Evolutionary conservation across 2,329 filamentous ascomycete genomes (phyloP).

Genomic region (Colletotrichum sp.): DNA sequence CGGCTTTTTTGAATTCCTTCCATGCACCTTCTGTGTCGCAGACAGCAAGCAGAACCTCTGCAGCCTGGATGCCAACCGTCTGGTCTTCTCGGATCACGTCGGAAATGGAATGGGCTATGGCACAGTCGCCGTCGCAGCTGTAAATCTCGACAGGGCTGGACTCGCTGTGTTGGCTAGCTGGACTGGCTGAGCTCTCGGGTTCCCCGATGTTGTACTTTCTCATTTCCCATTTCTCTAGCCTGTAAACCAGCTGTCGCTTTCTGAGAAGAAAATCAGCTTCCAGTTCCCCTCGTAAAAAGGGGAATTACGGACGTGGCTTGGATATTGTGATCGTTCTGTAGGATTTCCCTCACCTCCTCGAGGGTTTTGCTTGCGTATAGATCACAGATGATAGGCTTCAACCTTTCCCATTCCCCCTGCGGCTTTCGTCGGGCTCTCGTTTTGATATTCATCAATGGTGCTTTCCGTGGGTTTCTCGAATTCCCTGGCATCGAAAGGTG

Average conservation of each 20-base stretch:
- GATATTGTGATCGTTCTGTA: neutral
- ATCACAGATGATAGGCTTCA: neutral
- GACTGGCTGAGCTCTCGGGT: neutral
- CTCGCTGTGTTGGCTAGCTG: neutral
- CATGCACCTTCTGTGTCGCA: neutral
- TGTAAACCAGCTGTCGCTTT: constrained; percentile 34
- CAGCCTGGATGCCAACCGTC: neutral
- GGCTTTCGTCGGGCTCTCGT: neutral
- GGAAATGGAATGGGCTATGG: no score
- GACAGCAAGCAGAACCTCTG: neutral
- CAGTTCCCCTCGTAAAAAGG: neutral
- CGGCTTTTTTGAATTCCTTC: no score
- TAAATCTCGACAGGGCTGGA: neutral
- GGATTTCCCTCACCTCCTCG: neutral
- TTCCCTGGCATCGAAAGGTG: neutral
- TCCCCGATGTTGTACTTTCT: constrained; percentile 28
- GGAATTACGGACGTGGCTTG: neutral
- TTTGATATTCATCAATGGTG: neutral
- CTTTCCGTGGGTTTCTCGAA: neutral
- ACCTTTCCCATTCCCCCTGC: neutral
- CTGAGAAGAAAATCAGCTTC: constrained; percentile 17
- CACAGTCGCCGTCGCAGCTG: no score
- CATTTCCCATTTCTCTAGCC: constrained; percentile 29
- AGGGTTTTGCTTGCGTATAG: neutral
- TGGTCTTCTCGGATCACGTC: no score